Percentiles rank a stretch among this genome's conserved stretches.
These are phyloP conservation scores for Saccharomycopsis olivae DNA, from an alignment of 805 yeast genomes.

Conservation along the genomic window DNA sequence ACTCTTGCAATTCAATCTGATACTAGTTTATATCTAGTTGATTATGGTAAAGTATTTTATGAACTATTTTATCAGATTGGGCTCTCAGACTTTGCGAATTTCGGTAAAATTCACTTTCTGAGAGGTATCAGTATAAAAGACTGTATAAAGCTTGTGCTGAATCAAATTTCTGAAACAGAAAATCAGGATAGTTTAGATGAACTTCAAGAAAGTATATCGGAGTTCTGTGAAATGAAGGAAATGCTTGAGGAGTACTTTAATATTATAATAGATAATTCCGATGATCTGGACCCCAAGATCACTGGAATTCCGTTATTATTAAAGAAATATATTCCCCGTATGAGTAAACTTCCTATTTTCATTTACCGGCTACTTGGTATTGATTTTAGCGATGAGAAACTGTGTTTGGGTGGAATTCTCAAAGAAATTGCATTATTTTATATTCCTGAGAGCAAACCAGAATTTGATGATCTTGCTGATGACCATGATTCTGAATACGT, in stretches of 20 bases:
- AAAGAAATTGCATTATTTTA: constrained; percentile 63
- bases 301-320: constrained; percentile 57
- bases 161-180: not conserved
- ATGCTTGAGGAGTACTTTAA: constrained; percentile 80
- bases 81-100: constrained; percentile 69
- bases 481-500: constrained; percentile 22
- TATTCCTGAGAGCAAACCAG: constrained; percentile 40
- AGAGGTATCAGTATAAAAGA: constrained; percentile 27
- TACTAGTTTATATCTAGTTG: constrained; percentile 65
- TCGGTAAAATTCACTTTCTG: constrained; percentile 46
- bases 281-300: constrained; percentile 28
- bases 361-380: constrained; percentile 52
- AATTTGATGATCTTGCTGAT: constrained; percentile 20
- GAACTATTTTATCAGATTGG: constrained; percentile 79
- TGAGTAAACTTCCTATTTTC: constrained; percentile 56
- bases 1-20: constrained; percentile 80
- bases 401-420: constrained; percentile 56
- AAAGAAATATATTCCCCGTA: constrained; percentile 50
- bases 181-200: not conserved
- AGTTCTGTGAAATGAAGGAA: constrained; percentile 44
- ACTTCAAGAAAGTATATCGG: constrained; percentile 5
- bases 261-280: constrained; percentile 31
- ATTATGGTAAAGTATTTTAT: constrained; percentile 57
- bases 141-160: constrained; percentile 28
- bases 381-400: constrained; percentile 56